Percentiles rank a stretch among this genome's conserved stretches.
Conservation (phyloP, 352 stramenopile genomes). For the Blastocystis sp. region DNA sequence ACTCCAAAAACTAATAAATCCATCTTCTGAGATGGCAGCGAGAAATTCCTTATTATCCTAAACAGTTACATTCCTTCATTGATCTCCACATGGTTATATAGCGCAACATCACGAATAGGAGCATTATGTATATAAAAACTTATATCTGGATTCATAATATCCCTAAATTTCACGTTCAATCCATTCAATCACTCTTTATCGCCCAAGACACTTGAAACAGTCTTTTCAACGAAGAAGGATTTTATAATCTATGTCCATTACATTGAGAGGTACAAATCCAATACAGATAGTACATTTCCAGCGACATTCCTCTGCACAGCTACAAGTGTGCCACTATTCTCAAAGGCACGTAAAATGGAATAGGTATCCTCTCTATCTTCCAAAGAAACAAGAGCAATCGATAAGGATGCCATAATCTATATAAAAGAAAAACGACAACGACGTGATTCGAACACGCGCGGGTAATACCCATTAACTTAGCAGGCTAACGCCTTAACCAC, state of each 20-base stretch:
- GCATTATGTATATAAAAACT: neutral
- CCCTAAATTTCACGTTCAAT: neutral
- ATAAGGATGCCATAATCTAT: slow-evolving; percentile 5
- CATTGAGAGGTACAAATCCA: neutral
- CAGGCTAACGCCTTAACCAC: slow-evolving; percentile 38
- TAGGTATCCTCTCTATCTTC: slow-evolving; percentile 23
- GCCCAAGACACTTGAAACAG: neutral
- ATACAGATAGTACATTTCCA: slow-evolving; percentile 37
- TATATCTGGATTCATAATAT: neutral
- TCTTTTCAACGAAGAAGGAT: neutral
- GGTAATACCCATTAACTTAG: slow-evolving; percentile 6
- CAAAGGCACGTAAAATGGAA: slow-evolving; percentile 5
- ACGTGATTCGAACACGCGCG: slow-evolving; percentile 39
- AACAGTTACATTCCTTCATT: neutral
- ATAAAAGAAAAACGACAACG: neutral
- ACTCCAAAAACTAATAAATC: slow-evolving; percentile 23
- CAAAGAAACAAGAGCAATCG: neutral
- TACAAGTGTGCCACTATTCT: neutral
- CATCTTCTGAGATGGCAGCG: neutral
- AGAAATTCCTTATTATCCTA: slow-evolving; percentile 29
- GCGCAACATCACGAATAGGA: neutral
- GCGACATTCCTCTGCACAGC: neutral
- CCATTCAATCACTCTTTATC: neutral
- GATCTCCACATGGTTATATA: neutral
- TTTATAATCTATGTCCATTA: neutral